Percentiles rank a stretch among this genome's conserved stretches.
phyloP scores from a whole-genome alignment of 169 alveolate species.

The Plasmodium coatneyi region DNA sequence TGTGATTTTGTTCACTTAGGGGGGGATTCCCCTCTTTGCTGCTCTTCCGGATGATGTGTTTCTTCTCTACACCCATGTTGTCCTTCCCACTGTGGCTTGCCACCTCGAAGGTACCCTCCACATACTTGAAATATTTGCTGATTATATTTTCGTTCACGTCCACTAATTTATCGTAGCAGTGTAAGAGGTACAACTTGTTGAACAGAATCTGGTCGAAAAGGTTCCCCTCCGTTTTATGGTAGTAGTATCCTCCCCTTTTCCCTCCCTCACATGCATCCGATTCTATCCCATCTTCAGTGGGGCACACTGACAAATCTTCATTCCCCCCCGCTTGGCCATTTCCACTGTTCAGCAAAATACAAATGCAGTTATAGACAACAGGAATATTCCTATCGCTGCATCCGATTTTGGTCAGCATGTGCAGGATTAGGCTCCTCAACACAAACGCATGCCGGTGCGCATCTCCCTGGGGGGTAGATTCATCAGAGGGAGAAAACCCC shows the following conservation, averaged over 20 bases:
- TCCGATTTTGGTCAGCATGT: slow-evolving; percentile 45
- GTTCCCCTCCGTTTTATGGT: background rate
- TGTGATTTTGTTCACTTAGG: background rate
- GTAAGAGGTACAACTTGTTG: slow-evolving; percentile 32
- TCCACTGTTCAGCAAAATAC: slow-evolving; percentile 11
- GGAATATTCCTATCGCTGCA: slow-evolving; percentile 72
- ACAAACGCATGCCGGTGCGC: background rate
- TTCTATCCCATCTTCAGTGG: background rate
- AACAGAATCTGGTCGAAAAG: background rate
- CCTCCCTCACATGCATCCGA: background rate
- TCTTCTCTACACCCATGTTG: background rate
- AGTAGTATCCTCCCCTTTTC: background rate
- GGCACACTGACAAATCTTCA: background rate
- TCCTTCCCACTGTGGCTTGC: background rate
- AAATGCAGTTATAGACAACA: slow-evolving; percentile 60
- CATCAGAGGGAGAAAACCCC: background rate
- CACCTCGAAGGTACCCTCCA: background rate
- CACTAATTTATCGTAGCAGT: slow-evolving; percentile 64
- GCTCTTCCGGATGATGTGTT: background rate
- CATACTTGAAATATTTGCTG: slow-evolving; percentile 71
- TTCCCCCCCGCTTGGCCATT: background rate
- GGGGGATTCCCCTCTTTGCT: background rate
- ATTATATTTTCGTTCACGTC: slow-evolving; percentile 65
- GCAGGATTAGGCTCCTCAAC: slow-evolving; percentile 51
- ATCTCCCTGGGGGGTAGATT: background rate